phyloP scores from a whole-genome alignment of 2,329 filamentous ascomycete genomes.

The Penicillium frequentans region DNA sequence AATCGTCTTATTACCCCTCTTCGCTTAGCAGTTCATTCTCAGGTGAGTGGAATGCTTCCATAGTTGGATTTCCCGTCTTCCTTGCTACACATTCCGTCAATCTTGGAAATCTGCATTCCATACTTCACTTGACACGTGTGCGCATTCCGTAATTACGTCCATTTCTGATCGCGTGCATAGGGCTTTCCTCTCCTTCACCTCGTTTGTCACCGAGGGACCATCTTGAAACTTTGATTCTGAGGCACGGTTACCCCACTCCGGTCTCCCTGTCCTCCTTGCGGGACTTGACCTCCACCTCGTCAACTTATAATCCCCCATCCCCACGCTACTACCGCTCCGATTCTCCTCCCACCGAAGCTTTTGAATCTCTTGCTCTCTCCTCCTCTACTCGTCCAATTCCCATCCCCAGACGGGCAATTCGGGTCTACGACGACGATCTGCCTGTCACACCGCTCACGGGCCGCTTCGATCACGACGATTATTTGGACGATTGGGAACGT shows the following conservation, averaged over 20 bases:
- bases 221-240: slow-evolving; percentile 38
- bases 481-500: slow-evolving; percentile 33
- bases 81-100: background rate
- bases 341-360: slow-evolving; percentile 19
- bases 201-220: slow-evolving; percentile 33
- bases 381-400: slow-evolving; percentile 36
- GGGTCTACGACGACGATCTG: slow-evolving; percentile 31
- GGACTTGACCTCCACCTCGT: slow-evolving; percentile 38
- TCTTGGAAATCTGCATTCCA: background rate
- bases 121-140: slow-evolving; percentile 31
- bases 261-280: slow-evolving; percentile 40
- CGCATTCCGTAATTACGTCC: slow-evolving; percentile 22
- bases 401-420: slow-evolving; percentile 30
- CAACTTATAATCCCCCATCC: slow-evolving; percentile 37
- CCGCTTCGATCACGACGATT: slow-evolving; percentile 37
- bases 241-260: slow-evolving; percentile 40
- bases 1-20: slow-evolving; percentile 32
- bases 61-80: background rate
- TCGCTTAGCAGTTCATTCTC: slow-evolving; percentile 24
- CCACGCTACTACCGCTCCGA: slow-evolving; percentile 21
- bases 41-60: slow-evolving; percentile 3
- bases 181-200: slow-evolving; percentile 24
- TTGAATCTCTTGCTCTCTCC: slow-evolving; percentile 31
- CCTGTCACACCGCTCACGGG: slow-evolving; percentile 41
- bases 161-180: slow-evolving; percentile 29